Percentiles rank a stretch among this genome's conserved stretches.
phyloP scores from a whole-genome alignment of 768 basidiomycete genomes.

The Phylloporus arenicola region DNA sequence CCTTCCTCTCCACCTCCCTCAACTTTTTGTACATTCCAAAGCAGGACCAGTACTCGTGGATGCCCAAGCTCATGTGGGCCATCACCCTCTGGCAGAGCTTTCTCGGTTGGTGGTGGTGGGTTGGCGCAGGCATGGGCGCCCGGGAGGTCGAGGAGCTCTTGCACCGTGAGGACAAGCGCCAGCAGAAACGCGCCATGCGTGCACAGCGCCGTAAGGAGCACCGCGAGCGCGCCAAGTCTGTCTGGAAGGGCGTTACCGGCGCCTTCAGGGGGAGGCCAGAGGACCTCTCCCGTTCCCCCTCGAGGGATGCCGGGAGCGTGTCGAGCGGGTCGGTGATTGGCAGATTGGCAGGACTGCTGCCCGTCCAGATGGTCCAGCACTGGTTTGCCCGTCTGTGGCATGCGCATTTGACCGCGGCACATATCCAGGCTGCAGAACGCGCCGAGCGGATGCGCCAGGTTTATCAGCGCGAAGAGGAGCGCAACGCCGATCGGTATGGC shows the following conservation, averaged over 20 bases:
- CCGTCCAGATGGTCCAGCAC: conserved; percentile 36
- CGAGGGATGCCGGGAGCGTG: conserved; percentile 7
- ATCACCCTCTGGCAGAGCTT: conserved; percentile 97
- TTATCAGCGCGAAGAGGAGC: conserved; percentile 36
- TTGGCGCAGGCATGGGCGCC: conserved; percentile 83
- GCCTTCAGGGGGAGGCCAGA: conserved; percentile 32
- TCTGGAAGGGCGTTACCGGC: conserved; percentile 55
- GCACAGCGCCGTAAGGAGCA: conserved; percentile 46
- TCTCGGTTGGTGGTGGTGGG: conserved; percentile 99
- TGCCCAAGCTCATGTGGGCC: conserved; percentile 84
- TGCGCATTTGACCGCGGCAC: conserved; percentile 67
- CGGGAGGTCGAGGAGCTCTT: conserved; percentile 65
- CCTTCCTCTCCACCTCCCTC: conserved; percentile 74
- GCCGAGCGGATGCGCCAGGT: conserved; percentile 61
- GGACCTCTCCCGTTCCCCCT: neutral
- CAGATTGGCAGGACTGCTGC: neutral
- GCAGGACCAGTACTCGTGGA: conserved; percentile 87
- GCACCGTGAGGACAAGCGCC: conserved; percentile 48
- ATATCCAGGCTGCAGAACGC: conserved; percentile 64
- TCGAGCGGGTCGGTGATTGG: neutral
- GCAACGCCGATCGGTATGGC: conserved; percentile 20
- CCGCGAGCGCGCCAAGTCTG: conserved; percentile 47
- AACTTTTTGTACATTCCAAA: conserved; percentile 83
- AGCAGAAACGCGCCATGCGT: conserved; percentile 41
- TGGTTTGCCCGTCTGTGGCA: conserved; percentile 60